These are phyloP conservation scores for Aspergillus avenaceus DNA, from an alignment of 495 filamentous ascomycete species.

Conservation along the genomic window DNA sequence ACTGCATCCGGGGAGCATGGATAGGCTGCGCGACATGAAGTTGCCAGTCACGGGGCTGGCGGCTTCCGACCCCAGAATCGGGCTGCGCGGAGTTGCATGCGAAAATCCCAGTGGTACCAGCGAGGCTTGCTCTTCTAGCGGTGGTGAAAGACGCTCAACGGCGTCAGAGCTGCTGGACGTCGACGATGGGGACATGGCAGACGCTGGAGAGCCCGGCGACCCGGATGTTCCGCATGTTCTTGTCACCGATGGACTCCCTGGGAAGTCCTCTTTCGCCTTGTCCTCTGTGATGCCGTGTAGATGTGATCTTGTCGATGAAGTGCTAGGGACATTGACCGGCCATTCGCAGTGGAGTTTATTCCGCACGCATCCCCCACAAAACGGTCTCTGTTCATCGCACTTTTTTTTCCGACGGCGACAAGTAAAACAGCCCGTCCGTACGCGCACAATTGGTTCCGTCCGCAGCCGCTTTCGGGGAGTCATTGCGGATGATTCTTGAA, in stretches of 20 bases:
- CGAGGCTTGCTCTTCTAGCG: not conserved
- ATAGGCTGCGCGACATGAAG: conserved; percentile 26
- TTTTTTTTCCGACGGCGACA: conserved; percentile 92
- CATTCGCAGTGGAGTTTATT: conserved; percentile 31
- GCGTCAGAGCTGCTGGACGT: not conserved
- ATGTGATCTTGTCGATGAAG: conserved; percentile 7
- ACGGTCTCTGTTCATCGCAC: conserved; percentile 79
- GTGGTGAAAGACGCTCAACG: not conserved
- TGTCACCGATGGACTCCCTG: not conserved
- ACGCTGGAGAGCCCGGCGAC: not conserved
- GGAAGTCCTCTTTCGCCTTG: not conserved
- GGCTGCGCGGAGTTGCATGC: not conserved
- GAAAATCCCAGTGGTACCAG: not conserved
- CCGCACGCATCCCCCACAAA: conserved; percentile 54
- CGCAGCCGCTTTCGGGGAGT: conserved; percentile 26
- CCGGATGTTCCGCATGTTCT: not conserved
- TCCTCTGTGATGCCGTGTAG: not conserved
- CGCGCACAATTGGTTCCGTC: conserved; percentile 30
- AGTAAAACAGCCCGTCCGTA: conserved; percentile 72
- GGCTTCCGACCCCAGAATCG: not conserved
- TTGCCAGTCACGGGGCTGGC: conserved; percentile 9
- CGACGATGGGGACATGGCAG: not conserved
- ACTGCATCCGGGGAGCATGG: conserved; percentile 32
- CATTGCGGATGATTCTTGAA: conserved; percentile 18
- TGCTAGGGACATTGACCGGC: conserved; percentile 19